Evolutionary conservation across 73 alveolate genomes (phyloP).

Genomic region (Diophrys appendiculata): DNA sequence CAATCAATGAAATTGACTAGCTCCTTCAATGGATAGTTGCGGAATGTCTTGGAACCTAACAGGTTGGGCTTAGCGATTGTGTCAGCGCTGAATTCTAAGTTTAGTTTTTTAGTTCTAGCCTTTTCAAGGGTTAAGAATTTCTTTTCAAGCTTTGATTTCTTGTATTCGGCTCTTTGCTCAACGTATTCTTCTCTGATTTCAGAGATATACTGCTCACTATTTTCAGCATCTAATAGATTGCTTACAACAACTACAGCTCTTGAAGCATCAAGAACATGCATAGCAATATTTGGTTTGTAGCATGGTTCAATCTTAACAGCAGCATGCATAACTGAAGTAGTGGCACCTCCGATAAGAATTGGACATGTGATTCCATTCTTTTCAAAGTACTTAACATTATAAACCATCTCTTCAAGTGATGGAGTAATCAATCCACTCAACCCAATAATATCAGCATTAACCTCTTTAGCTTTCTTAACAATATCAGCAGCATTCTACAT

Average conservation of each 20-base stretch:
- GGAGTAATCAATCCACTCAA: slow-evolving; percentile 89
- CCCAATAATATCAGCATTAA: slow-evolving; percentile 76
- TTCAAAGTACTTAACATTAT: slow-evolving; percentile 61
- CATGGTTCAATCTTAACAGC: slow-evolving; percentile 83
- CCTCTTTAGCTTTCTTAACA: slow-evolving; percentile 51
- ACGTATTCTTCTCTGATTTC: slow-evolving; percentile 75
- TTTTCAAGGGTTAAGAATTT: slow-evolving; percentile 56
- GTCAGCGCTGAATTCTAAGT: slow-evolving; percentile 41
- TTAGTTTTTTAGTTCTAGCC: slow-evolving; percentile 51
- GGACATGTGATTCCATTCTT: slow-evolving; percentile 63
- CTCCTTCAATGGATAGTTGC: slow-evolving; percentile 57
- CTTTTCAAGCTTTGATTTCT: slow-evolving; percentile 59
- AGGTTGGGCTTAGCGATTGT: slow-evolving; percentile 34
- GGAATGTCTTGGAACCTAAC: slow-evolving; percentile 38
- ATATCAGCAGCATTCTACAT: slow-evolving; percentile 68
- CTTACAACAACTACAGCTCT: slow-evolving; percentile 78
- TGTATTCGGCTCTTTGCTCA: slow-evolving; percentile 77
- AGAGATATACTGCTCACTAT: slow-evolving; percentile 30
- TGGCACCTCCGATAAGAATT: slow-evolving; percentile 87
- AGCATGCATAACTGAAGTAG: slow-evolving; percentile 85
- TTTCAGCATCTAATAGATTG: slow-evolving; percentile 54
- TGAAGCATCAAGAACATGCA: slow-evolving; percentile 85
- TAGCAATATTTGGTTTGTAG: slow-evolving; percentile 60
- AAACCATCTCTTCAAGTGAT: slow-evolving; percentile 85
- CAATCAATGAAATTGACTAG: slow-evolving; percentile 81